Base-by-base conservation (phyloP, 768 basidiomycete species). In the Calocybe gangraenosa region DNA sequence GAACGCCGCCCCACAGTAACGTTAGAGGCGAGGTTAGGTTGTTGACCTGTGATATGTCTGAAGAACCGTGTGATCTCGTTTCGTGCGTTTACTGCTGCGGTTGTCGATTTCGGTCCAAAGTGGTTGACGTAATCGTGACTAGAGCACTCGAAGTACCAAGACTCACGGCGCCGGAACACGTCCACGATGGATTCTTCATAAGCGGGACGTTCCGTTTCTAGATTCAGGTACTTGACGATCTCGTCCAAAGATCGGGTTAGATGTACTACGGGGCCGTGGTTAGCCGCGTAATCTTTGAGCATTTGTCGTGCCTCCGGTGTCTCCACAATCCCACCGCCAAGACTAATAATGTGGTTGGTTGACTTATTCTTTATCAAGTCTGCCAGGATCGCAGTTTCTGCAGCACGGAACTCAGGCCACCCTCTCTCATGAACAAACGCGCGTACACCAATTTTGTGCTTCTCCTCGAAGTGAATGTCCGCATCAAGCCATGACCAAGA, bases 271-370 rank as follows among this genome's bases (percentile, higher is more conserved):
- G 82, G 79, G 3, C 89, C 88, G 20, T 69, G 69, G 15, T 61
- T 70, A 23, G 64, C 65, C 22, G 72, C 73, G 61, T 89, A 93
- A 14, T 72, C 64, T 62, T 82, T 75, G 48, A 99, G 71, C 3
- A 89, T 57, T 14, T 86, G 71, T 22, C 94, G 73, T 10, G 91
- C 87, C 33, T 71, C 75, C 1, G 82, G 74, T 0, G 82, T 88
- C 65, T 99, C 95, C 22, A 98, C 91, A 46, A 98, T 82, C 0
- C 95, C 95, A 3, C 96, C 96, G 2, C 96, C 95, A 15, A 96
- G 81, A 52, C 88, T 92, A 61, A 98, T 79, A 43, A 97, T 74
- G 63, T 92, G 82, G 0, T 72, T 68, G 14, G 73, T 74, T 3
- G 74, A 66, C 33, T 74, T 67, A 41, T 78, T 71, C 10, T 71